Evolutionary conservation across 139 green algal species (phyloP), one percentile per base, ranked within the genome.

Genomic region (Haematococcus sp.): DNA sequence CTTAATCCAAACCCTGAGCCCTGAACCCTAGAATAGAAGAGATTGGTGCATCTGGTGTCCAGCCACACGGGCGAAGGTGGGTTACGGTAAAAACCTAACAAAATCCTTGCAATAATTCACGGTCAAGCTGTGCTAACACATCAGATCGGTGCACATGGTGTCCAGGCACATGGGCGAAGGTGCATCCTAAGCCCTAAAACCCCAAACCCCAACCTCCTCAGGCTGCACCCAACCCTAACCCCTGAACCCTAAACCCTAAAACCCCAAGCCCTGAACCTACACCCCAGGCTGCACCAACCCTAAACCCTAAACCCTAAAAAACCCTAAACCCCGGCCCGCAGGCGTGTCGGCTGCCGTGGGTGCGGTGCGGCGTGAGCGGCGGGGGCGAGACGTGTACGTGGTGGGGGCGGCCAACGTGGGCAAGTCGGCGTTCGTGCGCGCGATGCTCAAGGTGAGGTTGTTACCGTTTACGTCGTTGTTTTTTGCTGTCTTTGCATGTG

Each of bases 331-430:
- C 9, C 54, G 1, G 30, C n/a, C n/a, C 33, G 33, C 76, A 88
- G 87, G 89, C 43, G 78, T 96, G 43, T 67, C 82, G 0, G 75
- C 70, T 1, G 89, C 76, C 2, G 85, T 82, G 5, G 71, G 71
- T 13, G 86, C 83, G 54, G 80, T 94, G 4, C 84, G 84, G n/a
- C 59, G 78, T 0, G 89, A 93, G 79, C 83, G 93, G 60, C 80
- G 81, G 76, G 94, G 94, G 3, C 81, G 95, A 4, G 92, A 98
- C 73, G 93, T 98, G 63, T 97, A 92, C 68, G 89, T 99, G 11
- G 71, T 99, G 34, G 95, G 95, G 1, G 91, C 93, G 0, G 95
- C 95, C 28, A 99, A 99, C 70, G 95, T 98, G 23, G 95, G 95
- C 70, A 99, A 99, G 86, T 94, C 83, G 17, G 91, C 95, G 1